These are phyloP conservation scores for Aurinia saxatilis DNA, from an alignment of 345 rosid species.

Conservation along the genomic window DNA sequence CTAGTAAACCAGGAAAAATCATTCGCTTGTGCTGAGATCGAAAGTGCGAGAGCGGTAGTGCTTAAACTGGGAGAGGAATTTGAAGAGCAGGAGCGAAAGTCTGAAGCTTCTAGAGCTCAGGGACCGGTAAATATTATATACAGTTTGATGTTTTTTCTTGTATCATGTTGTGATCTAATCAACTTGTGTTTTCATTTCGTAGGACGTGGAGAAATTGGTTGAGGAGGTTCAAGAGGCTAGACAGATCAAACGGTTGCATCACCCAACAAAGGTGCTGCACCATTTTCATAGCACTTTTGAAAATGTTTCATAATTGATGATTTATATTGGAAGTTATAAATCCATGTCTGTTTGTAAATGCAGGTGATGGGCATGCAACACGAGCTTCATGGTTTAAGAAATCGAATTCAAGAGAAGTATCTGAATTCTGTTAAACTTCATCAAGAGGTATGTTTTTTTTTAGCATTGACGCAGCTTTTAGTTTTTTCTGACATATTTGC, in stretches of 20 bases:
- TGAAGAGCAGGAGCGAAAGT: slow-evolving; percentile 74
- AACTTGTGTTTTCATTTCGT: background rate
- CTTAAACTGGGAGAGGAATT: slow-evolving; percentile 89
- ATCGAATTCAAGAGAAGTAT: slow-evolving; percentile 77
- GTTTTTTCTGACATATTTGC: background rate
- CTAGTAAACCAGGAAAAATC: slow-evolving; percentile 93
- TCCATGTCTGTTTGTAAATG: background rate
- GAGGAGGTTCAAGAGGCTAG: slow-evolving; percentile 92
- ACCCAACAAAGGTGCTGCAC: slow-evolving; percentile 74
- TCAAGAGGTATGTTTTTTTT: slow-evolving; percentile 48
- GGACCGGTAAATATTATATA: slow-evolving; percentile 29
- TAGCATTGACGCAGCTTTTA: background rate
- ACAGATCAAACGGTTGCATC: slow-evolving; percentile 79
- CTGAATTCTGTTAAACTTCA: slow-evolving; percentile 68
- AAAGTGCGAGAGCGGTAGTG: slow-evolving; percentile 93
- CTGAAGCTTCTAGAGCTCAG: slow-evolving; percentile 53
- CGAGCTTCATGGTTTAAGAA: slow-evolving; percentile 74
- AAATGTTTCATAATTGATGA: background rate
- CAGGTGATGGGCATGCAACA: slow-evolving; percentile 94
- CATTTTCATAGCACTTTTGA: background rate
- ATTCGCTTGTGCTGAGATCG: slow-evolving; percentile 98
- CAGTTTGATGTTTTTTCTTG: background rate
- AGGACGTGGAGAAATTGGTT: slow-evolving; percentile 72
- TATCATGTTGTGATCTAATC: background rate
- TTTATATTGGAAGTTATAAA: background rate